Conservation (phyloP, 2,329 filamentous ascomycete genomes). For the Hymenotorrendiella dingleyae region DNA sequence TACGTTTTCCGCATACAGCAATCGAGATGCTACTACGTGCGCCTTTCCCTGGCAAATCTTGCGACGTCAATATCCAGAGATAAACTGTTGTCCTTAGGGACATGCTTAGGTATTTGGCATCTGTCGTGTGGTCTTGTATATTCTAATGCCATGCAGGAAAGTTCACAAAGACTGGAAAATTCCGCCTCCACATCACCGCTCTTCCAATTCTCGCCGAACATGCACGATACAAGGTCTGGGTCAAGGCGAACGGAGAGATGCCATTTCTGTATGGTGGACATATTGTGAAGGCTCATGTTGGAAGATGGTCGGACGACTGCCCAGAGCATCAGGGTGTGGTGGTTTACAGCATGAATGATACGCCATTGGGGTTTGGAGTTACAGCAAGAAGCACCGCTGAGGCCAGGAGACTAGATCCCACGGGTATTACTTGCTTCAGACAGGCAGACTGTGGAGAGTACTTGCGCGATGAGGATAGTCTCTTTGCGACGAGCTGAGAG, state of each 20-base stretch:
- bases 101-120: constrained; percentile 66
- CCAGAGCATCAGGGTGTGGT: constrained; percentile 90
- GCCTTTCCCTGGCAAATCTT: constrained; percentile 82
- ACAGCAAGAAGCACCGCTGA: constrained; percentile 84
- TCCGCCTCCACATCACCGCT: constrained; percentile 84
- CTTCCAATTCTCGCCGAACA: constrained; percentile 84
- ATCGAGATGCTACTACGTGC: constrained; percentile 85
- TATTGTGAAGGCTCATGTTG: constrained; percentile 71
- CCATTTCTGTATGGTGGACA: constrained; percentile 94
- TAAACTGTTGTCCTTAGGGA: constrained; percentile 80
- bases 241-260: constrained; percentile 95
- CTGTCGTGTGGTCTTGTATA: too few species aligned
- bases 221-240: constrained; percentile 94
- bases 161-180: constrained; percentile 95
- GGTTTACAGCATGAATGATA: constrained; percentile 88
- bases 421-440: constrained; percentile 80
- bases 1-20: constrained; percentile 82
- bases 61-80: constrained; percentile 80
- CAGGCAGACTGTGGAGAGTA: constrained; percentile 96
- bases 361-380: constrained; percentile 86
- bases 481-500: constrained; percentile 45
- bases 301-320: constrained; percentile 83
- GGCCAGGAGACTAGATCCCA: constrained; percentile 79
- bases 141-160: too few species aligned
- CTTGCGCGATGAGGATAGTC: constrained; percentile 70